Evolutionary conservation across 768 basidiomycete genomes (phyloP).

Genomic region (Tricholoma hemisulphureum): DNA sequence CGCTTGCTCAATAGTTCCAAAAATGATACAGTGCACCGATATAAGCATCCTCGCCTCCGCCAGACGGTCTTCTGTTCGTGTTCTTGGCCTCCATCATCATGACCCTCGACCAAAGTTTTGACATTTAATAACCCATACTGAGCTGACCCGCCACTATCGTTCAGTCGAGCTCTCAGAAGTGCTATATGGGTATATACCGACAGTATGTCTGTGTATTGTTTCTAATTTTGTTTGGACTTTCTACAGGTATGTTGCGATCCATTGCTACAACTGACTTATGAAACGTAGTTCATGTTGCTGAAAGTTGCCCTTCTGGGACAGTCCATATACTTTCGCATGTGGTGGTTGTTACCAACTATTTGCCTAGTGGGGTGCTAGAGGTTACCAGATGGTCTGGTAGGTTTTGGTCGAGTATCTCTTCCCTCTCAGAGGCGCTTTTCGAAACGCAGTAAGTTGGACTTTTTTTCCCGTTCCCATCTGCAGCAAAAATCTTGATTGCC

Average conservation of each 20-base stretch:
- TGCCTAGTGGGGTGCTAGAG: constrained; percentile 47
- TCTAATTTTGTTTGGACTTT: constrained; percentile 36
- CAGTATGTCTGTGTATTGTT: constrained; percentile 35
- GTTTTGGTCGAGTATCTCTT: constrained; percentile 44
- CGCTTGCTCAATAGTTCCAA: too few species aligned
- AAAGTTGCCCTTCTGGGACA: constrained; percentile 47
- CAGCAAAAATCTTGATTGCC: too few species aligned
- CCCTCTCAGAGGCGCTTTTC: constrained; percentile 25
- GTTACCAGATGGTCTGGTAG: constrained; percentile 56
- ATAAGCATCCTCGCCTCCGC: too few species aligned
- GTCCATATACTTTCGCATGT: constrained; percentile 40
- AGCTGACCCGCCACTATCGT: too few species aligned
- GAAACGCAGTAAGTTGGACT: constrained; percentile 38
- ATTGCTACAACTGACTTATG: background rate
- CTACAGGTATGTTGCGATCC: constrained; percentile 31
- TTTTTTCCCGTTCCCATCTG: too few species aligned
- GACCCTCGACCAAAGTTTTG: too few species aligned
- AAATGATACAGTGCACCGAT: too few species aligned
- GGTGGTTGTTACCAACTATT: constrained; percentile 52
- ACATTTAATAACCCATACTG: too few species aligned
- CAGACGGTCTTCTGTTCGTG: too few species aligned
- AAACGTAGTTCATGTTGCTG: background rate
- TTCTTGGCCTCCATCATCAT: too few species aligned
- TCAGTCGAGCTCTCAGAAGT: too few species aligned
- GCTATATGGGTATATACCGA: constrained; percentile 40